These are phyloP conservation scores for Nitzschia palea DNA, from an alignment of 108 stramenopile genomes.

Conservation along the genomic window DNA sequence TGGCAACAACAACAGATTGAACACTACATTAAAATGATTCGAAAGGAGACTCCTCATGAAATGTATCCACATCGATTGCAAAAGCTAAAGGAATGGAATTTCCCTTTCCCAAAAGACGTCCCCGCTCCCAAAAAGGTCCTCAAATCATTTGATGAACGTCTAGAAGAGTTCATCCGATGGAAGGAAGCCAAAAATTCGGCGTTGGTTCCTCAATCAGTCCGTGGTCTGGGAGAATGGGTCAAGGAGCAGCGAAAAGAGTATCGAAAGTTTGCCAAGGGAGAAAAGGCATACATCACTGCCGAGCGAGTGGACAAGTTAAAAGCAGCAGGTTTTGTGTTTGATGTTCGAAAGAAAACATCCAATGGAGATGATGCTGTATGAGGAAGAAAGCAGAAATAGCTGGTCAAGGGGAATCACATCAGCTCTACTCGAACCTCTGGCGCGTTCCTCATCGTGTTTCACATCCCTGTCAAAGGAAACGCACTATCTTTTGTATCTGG, in stretches of 20 bases:
- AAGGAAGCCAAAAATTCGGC: neutral
- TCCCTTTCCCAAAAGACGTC: neutral
- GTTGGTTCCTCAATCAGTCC: neutral
- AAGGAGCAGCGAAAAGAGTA: slow-evolving; percentile 5
- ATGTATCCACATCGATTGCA: neutral
- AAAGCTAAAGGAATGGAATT: neutral
- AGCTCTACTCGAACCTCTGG: too few species aligned
- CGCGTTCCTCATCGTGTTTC: too few species aligned
- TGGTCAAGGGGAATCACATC: too few species aligned
- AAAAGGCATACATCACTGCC: neutral
- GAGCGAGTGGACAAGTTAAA: neutral
- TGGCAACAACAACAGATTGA: neutral
- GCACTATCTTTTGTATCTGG: too few species aligned
- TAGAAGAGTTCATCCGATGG: neutral
- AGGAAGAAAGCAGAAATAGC: too few species aligned
- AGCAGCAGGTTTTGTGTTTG: slow-evolving; percentile 3
- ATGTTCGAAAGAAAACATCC: neutral
- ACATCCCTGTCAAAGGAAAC: too few species aligned
- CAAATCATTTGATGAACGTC: neutral
- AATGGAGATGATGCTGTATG: neutral
- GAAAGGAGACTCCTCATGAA: neutral
- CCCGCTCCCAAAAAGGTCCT: neutral
- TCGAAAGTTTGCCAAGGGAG: neutral
- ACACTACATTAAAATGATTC: neutral
- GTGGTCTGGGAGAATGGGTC: slow-evolving; percentile 1